These are phyloP conservation scores for Entomortierella chlamydospora DNA, from an alignment of 192 early-diverging fungal genomes.

Conservation along the genomic window DNA sequence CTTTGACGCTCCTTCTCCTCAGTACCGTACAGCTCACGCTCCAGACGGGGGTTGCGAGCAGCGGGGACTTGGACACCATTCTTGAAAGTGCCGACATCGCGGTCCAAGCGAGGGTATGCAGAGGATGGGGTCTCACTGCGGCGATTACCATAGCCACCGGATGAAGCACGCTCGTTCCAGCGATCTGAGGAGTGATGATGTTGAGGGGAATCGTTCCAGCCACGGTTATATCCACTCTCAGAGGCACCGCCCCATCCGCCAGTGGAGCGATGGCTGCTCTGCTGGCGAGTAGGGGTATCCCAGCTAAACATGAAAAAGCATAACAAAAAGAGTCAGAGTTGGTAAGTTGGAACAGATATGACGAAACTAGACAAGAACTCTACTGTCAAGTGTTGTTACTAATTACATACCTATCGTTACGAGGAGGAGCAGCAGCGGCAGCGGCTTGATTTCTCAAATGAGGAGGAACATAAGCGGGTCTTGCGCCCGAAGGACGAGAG, in stretches of 20 bases:
- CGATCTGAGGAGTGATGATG: constrained; percentile 22
- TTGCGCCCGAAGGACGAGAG: constrained; percentile 38
- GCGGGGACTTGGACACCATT: constrained; percentile 85
- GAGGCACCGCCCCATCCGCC: constrained; percentile 53
- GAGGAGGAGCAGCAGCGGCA: constrained; percentile 20
- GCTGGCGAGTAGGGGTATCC: constrained; percentile 31
- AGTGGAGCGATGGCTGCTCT: constrained; percentile 15
- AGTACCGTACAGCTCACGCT: constrained; percentile 81
- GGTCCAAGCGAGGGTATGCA: constrained; percentile 57
- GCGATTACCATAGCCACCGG: constrained; percentile 44
- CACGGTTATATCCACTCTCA: constrained; percentile 56
- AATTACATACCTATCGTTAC: constrained; percentile 44
- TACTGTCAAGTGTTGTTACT: too few relatives aligned
- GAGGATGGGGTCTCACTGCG: constrained; percentile 53
- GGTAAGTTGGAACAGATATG: not conserved
- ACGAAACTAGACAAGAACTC: too few relatives aligned
- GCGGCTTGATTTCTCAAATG: constrained; percentile 31
- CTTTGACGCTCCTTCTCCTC: constrained; percentile 83
- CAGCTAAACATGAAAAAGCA: constrained; percentile 33
- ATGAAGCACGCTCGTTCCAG: constrained; percentile 58
- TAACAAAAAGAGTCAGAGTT: not conserved
- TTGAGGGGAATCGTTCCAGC: constrained; percentile 49
- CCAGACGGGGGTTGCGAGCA: constrained; percentile 80
- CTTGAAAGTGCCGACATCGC: constrained; percentile 57
- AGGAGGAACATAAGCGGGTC: constrained; percentile 63